phyloP scores from a whole-genome alignment of 148 eudicot species.

The Nyssa sinensis region DNA sequence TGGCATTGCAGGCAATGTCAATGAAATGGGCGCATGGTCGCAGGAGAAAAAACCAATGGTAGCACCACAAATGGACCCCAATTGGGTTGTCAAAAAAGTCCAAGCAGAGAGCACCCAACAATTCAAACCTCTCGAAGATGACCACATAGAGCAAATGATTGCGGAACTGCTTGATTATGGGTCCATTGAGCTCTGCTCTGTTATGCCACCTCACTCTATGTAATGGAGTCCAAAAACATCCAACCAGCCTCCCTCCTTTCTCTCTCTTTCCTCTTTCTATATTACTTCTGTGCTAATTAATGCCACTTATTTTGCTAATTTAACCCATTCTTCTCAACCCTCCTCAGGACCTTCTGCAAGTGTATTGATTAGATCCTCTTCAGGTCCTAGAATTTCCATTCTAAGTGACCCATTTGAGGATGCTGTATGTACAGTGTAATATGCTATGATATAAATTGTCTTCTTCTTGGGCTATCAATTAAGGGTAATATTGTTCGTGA shows the following conservation, averaged over 20 bases:
- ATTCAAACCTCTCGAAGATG: constrained; percentile 45
- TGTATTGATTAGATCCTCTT: constrained; percentile 7
- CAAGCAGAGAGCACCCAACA: constrained; percentile 2
- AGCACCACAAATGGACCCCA: constrained; percentile 5
- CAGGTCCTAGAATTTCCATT: constrained; percentile 22
- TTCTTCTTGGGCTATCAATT: constrained; percentile 14
- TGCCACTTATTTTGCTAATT: constrained; percentile 16
- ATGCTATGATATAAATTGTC: background rate
- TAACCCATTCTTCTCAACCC: constrained; percentile 19
- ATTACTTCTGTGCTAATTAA: background rate
- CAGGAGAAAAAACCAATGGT: constrained; percentile 22
- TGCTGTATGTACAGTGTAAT: background rate
- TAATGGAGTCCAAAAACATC: background rate
- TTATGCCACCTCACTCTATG: background rate
- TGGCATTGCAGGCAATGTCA: constrained; percentile 2
- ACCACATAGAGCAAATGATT: constrained; percentile 74
- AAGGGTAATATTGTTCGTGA: background rate
- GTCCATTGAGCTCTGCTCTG: constrained; percentile 47
- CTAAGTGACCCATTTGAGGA: constrained; percentile 21
- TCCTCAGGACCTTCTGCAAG: background rate
- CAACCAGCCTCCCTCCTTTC: background rate
- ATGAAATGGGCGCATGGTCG: constrained; percentile 19
- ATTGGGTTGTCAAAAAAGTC: constrained; percentile 19
- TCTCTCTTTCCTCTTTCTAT: background rate
- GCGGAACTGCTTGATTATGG: constrained; percentile 63